Conservation (phyloP, 495 filamentous ascomycete genomes). For the Penicillium parvum region DNA sequence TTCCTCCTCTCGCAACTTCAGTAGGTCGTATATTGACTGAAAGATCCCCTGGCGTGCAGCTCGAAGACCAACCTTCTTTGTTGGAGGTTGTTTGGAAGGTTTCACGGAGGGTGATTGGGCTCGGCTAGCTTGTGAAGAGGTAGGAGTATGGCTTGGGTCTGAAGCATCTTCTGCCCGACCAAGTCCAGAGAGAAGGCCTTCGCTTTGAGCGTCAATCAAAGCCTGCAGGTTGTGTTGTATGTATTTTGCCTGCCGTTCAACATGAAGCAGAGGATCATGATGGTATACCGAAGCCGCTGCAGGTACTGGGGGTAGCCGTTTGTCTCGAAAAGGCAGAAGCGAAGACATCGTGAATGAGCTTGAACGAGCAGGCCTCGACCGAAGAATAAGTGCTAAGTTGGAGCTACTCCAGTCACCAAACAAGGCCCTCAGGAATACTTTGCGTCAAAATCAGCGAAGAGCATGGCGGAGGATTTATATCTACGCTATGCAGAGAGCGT, state of each 20-base stretch:
- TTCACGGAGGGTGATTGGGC: conserved; percentile 36
- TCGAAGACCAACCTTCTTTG: conserved; percentile 54
- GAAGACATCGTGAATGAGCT: conserved; percentile 30
- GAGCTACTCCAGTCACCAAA: too few species aligned
- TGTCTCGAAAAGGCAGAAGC: conserved; percentile 22
- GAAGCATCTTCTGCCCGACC: conserved; percentile 36
- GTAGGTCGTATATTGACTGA: conserved; percentile 64
- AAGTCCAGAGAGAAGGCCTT: conserved; percentile 60
- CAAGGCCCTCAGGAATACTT: too few species aligned
- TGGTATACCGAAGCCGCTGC: conserved; percentile 27
- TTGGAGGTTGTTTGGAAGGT: conserved; percentile 59
- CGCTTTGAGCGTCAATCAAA: conserved; percentile 80
- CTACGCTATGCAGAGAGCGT: too few species aligned
- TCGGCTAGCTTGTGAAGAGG: conserved; percentile 20
- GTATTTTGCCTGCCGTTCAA: conserved; percentile 43
- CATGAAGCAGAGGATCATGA: conserved; percentile 38
- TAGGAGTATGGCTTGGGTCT: conserved; percentile 47
- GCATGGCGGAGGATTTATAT: too few species aligned
- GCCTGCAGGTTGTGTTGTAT: conserved; percentile 74
- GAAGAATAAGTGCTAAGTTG: background rate
- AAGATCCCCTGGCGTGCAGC: conserved; percentile 69
- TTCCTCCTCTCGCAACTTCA: conserved; percentile 70
- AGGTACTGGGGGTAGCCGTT: conserved; percentile 26
- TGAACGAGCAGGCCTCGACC: background rate
- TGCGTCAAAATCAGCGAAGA: too few species aligned